Evolutionary conservation across 2,329 filamentous ascomycete species (phyloP).

Genomic region (Conoideocrella luteorostrata): DNA sequence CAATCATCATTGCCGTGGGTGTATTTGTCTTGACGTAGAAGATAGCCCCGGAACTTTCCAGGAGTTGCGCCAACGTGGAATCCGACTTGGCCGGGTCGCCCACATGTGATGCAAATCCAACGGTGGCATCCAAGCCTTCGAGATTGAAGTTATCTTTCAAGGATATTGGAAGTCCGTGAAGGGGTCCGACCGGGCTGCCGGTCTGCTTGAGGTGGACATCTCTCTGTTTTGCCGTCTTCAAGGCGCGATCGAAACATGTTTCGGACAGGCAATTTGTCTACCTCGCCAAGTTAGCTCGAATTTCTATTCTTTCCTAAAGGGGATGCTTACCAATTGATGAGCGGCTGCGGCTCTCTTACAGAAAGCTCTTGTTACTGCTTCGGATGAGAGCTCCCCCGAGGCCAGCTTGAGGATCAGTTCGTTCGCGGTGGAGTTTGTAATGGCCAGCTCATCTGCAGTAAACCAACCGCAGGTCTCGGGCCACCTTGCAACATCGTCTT

Average conservation of each 20-base stretch:
- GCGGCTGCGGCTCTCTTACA: conserved; percentile 48
- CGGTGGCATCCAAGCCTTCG: conserved; percentile 50
- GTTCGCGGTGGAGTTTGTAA: conserved; percentile 39
- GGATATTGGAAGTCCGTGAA: conserved; percentile 59
- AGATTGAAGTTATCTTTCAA: conserved; percentile 69
- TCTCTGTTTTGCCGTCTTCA: conserved; percentile 38
- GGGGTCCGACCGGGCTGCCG: conserved; percentile 47
- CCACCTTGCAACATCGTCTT: conserved; percentile 51
- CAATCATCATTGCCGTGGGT: conserved; percentile 62
- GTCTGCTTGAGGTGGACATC: conserved; percentile 45
- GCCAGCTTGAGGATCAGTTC: conserved; percentile 33
- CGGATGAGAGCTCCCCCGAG: conserved; percentile 28
- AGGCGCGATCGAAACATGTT: conserved; percentile 47
- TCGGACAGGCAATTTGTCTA: conserved; percentile 46
- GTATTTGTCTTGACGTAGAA: conserved; percentile 53
- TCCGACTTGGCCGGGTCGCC: conserved; percentile 46
- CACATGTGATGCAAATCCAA: conserved; percentile 59
- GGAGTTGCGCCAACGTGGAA: conserved; percentile 32
- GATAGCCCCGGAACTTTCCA: conserved; percentile 43
- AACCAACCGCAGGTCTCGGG: conserved; percentile 55
- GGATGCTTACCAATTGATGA: conserved; percentile 47
- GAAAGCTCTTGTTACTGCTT: conserved; percentile 41
- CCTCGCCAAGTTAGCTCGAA: background rate
- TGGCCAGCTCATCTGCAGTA: conserved; percentile 37
- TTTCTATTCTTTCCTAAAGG: background rate